phyloP scores from a whole-genome alignment of 441 rosid species.

The Croton laevigatus region DNA sequence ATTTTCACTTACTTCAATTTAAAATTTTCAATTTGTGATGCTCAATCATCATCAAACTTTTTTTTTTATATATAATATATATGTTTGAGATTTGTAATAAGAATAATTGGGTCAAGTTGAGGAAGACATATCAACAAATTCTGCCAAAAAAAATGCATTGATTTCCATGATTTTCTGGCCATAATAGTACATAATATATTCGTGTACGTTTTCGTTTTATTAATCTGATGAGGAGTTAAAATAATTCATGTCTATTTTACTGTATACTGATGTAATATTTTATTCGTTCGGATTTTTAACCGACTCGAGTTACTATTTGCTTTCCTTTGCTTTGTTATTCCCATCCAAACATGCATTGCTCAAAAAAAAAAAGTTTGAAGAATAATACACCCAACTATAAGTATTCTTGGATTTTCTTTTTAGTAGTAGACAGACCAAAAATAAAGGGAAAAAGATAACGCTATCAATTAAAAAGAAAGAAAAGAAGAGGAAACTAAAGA shows the following conservation, averaged over 20 bases:
- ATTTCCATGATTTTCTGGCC: not conserved
- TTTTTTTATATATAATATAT: not conserved
- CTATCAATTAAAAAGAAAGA: too few relatives aligned
- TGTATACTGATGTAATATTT: too few relatives aligned
- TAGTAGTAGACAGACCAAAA: too few relatives aligned
- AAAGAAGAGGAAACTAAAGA: not conserved
- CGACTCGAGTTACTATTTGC: too few relatives aligned
- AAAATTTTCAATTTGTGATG: constrained; percentile 5
- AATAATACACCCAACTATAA: too few relatives aligned
- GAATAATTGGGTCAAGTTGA: constrained; percentile 21
- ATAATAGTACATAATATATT: not conserved
- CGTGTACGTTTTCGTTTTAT: too few relatives aligned
- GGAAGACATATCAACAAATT: constrained; percentile 24
- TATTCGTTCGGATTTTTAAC: too few relatives aligned
- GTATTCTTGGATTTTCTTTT: too few relatives aligned
- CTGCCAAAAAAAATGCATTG: not conserved
- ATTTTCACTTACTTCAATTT: not conserved
- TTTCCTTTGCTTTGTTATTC: not conserved
- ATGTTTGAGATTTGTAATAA: not conserved
- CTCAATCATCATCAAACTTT: not conserved
- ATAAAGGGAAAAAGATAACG: too few relatives aligned
- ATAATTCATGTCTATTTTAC: not conserved
- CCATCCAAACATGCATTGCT: not conserved
- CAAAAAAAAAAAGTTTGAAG: not conserved
- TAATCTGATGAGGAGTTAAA: too few relatives aligned